Evolutionary conservation across 805 yeast species (phyloP).

Genomic region (Ogataea minuta): DNA sequence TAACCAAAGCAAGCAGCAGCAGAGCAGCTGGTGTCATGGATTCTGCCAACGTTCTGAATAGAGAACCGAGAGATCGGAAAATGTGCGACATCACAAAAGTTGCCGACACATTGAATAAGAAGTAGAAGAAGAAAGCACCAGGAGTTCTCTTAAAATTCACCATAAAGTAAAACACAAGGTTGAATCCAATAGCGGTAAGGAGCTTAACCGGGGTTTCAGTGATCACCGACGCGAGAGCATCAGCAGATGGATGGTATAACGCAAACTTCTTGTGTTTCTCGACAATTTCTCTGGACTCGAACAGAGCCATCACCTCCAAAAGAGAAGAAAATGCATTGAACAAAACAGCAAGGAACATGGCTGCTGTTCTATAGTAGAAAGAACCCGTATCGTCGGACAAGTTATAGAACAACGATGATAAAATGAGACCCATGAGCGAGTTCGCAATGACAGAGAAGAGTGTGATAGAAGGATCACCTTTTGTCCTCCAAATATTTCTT

Average conservation of each 20-base stretch:
- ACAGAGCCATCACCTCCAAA: conserved; percentile 53
- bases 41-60: conserved; percentile 43
- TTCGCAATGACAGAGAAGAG: conserved; percentile 44
- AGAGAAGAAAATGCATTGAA: conserved; percentile 60
- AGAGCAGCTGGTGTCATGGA: conserved; percentile 58
- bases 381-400: conserved; percentile 39
- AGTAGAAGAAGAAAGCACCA: conserved; percentile 53
- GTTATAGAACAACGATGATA: conserved; percentile 57
- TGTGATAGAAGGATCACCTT: conserved; percentile 48
- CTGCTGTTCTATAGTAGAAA: conserved; percentile 55
- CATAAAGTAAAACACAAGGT: conserved; percentile 49
- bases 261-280: conserved; percentile 57
- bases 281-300: conserved; percentile 52
- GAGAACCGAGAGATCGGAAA: conserved; percentile 51
- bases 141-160: conserved; percentile 48
- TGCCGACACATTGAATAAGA: conserved; percentile 39
- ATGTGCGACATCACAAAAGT: conserved; percentile 53
- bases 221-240: conserved; percentile 51
- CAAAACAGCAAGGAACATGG: conserved; percentile 61
- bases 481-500: conserved; percentile 48
- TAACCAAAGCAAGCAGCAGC: conserved; percentile 44
- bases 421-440: conserved; percentile 48
- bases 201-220: conserved; percentile 51
- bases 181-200: conserved; percentile 43
- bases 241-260: conserved; percentile 56